Conservation (phyloP, 345 rosid species). For the Eucalyptus erythrocorys region DNA sequence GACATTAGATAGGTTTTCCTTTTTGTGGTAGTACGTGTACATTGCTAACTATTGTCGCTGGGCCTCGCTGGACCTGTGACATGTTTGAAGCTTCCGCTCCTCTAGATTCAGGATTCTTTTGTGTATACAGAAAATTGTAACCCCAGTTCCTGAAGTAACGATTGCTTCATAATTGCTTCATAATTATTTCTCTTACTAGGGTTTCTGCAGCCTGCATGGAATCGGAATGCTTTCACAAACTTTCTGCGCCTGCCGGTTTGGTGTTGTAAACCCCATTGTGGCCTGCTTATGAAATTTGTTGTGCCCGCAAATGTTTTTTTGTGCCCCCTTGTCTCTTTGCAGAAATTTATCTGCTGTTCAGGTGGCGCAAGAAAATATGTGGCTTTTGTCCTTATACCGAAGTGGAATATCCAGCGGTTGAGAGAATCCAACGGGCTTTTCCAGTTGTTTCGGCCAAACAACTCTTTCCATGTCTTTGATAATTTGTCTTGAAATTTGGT, state of each 20-base stretch:
- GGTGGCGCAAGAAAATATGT: not conserved
- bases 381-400: not conserved
- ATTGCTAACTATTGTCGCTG: slow-evolving; percentile 30
- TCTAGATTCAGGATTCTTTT: slow-evolving; percentile 39
- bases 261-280: not conserved
- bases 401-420: not conserved
- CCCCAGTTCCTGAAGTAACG: slow-evolving; percentile 12
- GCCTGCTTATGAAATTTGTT: not conserved
- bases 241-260: not conserved
- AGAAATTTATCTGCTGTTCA: not conserved
- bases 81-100: not conserved
- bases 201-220: not conserved
- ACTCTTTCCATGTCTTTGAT: not conserved
- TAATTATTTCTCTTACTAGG: not conserved
- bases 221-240: not conserved
- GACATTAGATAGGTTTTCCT: slow-evolving; percentile 18
- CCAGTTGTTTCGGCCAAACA: not conserved
- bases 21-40: slow-evolving; percentile 18
- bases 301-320: not conserved
- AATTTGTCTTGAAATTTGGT: not conserved
- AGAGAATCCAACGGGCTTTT: not conserved
- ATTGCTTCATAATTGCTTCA: not conserved
- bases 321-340: not conserved
- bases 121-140: slow-evolving; percentile 16
- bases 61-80: not conserved